Conservation (phyloP, 2,329 filamentous ascomycete species). For the Penicillium sp. region DNA sequence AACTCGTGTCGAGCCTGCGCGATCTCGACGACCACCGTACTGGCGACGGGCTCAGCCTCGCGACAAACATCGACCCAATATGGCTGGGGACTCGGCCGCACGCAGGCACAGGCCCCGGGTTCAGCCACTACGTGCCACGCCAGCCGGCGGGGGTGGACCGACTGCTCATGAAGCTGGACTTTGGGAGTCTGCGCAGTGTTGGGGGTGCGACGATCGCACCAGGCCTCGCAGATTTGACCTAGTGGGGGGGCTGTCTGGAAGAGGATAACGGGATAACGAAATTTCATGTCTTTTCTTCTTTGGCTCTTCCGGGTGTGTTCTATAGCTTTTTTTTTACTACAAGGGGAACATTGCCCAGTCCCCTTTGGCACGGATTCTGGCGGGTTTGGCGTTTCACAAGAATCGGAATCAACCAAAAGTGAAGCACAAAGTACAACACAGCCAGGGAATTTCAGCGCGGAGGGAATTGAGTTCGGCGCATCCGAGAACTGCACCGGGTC, state of each 20-base stretch:
- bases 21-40: constrained; percentile 60
- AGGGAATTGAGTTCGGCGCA: constrained; percentile 4
- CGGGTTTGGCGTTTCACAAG: constrained; percentile 3
- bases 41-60: constrained; percentile 34
- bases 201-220: constrained; percentile 16
- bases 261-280: no score
- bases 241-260: background rate
- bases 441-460: no score
- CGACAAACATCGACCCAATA: constrained; percentile 28
- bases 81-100: constrained; percentile 31
- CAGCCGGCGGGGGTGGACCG: constrained; percentile 78
- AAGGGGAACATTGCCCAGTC: no score
- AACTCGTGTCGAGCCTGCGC: constrained; percentile 55
- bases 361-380: no score
- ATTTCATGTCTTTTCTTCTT: background rate
- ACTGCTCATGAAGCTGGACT: constrained; percentile 86
- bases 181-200: constrained; percentile 33
- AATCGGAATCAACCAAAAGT: background rate
- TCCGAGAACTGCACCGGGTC: no score
- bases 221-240: constrained; percentile 14
- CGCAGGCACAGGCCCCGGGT: constrained; percentile 11
- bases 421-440: no score
- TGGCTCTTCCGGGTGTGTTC: constrained; percentile 2
- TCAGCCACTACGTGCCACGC: constrained; percentile 61
- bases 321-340: background rate